Conservation (phyloP, 176 grass and related monocot species). For the Oryza glumipatula region DNA sequence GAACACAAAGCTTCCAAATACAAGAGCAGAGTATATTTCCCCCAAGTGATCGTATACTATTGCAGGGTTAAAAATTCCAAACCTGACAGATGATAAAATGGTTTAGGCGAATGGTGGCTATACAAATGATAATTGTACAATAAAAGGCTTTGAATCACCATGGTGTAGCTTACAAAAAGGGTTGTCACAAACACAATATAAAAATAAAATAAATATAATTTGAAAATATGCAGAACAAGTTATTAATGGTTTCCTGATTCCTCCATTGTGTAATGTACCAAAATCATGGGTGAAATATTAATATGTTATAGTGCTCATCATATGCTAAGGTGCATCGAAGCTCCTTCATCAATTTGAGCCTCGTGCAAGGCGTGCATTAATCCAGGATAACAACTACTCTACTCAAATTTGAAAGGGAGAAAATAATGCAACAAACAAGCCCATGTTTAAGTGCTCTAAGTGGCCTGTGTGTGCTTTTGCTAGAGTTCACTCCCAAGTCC, state of each 20-base stretch:
- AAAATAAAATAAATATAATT: background rate
- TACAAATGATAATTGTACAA: background rate
- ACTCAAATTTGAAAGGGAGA: background rate
- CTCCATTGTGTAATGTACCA: background rate
- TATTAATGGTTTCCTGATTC: too few relatives aligned
- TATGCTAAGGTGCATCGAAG: too few relatives aligned
- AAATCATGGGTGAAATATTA: background rate
- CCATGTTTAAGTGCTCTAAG: background rate
- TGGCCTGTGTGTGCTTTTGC: background rate
- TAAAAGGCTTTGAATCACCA: background rate
- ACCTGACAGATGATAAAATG: slow-evolving; percentile 50
- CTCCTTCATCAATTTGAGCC: background rate
- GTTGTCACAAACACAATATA: background rate
- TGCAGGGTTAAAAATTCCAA: slow-evolving; percentile 82
- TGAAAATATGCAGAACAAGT: background rate
- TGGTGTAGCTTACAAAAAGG: background rate
- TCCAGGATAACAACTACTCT: background rate
- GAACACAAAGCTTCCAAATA: slow-evolving; percentile 93
- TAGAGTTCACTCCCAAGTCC: too few relatives aligned
- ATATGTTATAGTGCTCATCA: too few relatives aligned
- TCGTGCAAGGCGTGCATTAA: background rate
- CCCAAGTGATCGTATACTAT: slow-evolving; percentile 96
- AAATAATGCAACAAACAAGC: background rate
- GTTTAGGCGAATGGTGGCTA: background rate
- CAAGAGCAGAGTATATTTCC: slow-evolving; percentile 89